Base-by-base conservation (phyloP, 495 filamentous ascomycete species). In the Hypoxylon cercidicola region DNA sequence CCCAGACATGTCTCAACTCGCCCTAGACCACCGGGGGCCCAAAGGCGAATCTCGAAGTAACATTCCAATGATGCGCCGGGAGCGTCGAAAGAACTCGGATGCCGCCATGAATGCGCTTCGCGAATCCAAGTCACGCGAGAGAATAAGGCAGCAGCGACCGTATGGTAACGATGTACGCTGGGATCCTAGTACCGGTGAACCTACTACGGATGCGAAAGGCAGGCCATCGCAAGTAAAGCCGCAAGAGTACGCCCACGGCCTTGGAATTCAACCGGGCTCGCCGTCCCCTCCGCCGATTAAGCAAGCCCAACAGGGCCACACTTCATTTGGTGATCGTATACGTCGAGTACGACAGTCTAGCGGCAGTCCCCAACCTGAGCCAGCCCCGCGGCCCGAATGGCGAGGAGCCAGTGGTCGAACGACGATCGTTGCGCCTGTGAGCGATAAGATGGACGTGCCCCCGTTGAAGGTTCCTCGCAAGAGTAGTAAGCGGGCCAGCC, bases 151-250 rank as follows among this genome's bases (percentile, higher is more conserved):
- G 15, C 70, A 65, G 32, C 69, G 72, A 13, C 58, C 66, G 13
- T 71, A 73, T 46, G 64, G 68, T 4, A 66, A 75, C 34, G 72
- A 69, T 55, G 69, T 76, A 10, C 70, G 77, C 44, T 82, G 79
- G 80, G 80, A 84, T 58, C 80, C 81, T 12, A 75, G 75, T 40
- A 82, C 81, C 0, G 82, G 80, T n/a, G 82, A 83, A 59, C 75
- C 74, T 19, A 83, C 79, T 18, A 77, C 72, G 8, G 78, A 74
- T 53, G 56, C 74, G 18, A 79, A 67, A 48, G 78, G 80, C 23
- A 77, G 72, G 32, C 78, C 81, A 18, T 76, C 78, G n/a, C 78
- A 82, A 41, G 74, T 78, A 9, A 80, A 82, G 35, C 79, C 81
- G 34, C 74, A 78, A 48, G 75, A 81, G 45, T 82, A 72, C 59